Percentiles rank a stretch among this genome's conserved stretches.
phyloP scores from a whole-genome alignment of 108 stramenopile genomes.

The Cyclotella baltica region DNA sequence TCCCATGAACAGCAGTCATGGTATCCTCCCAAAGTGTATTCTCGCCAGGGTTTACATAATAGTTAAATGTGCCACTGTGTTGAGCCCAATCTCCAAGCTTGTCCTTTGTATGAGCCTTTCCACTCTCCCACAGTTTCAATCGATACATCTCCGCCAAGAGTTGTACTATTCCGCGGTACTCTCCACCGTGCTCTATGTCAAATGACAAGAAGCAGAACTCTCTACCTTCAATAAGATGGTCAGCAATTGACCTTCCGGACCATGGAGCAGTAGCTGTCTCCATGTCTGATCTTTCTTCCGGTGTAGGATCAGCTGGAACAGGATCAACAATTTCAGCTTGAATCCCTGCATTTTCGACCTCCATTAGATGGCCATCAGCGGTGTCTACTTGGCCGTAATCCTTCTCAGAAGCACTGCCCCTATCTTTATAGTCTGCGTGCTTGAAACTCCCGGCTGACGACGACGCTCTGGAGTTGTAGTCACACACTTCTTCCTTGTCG shows the following conservation, averaged over 20 bases:
- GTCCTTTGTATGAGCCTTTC: neutral
- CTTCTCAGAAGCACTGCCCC: too few species aligned
- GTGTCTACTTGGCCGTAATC: too few species aligned
- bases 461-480: neutral
- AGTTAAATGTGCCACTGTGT: neutral
- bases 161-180: neutral
- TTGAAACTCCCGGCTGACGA: too few species aligned
- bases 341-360: too few species aligned
- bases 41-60: constrained; percentile 1
- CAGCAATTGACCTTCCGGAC: neutral
- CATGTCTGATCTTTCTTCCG: too few species aligned
- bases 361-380: too few species aligned
- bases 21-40: neutral
- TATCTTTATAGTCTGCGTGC: too few species aligned
- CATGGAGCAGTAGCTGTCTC: neutral
- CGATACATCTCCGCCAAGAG: neutral
- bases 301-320: too few species aligned
- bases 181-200: neutral
- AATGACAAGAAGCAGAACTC: neutral
- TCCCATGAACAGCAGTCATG: neutral
- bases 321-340: too few species aligned
- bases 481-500: neutral
- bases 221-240: neutral
- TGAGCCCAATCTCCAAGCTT: neutral
- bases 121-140: too few species aligned